Conservation (phyloP, 1,284 basidiomycete genomes). For the Microbotryum saponariae region DNA sequence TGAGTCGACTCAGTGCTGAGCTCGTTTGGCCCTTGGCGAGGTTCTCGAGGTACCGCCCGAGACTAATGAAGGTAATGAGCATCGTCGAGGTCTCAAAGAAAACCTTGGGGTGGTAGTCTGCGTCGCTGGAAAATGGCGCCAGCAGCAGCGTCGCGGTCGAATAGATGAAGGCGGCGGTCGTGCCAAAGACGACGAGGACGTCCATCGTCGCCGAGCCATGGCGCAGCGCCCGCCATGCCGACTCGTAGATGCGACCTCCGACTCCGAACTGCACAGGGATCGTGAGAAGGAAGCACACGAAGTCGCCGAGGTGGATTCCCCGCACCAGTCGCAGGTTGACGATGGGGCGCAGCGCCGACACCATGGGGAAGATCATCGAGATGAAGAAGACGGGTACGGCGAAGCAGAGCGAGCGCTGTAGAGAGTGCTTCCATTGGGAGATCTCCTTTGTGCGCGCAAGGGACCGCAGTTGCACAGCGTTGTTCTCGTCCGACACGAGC, state of each 20-base stretch:
- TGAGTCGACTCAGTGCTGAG: slow-evolving; percentile 89
- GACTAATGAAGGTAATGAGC: slow-evolving; percentile 93
- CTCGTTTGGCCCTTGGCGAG: slow-evolving; percentile 94
- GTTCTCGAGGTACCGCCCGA: slow-evolving; percentile 94
- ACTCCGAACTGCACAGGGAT: slow-evolving; percentile 91
- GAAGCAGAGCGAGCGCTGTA: slow-evolving; percentile 67
- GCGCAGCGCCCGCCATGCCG: slow-evolving; percentile 81
- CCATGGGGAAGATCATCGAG: slow-evolving; percentile 75
- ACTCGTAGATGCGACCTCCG: slow-evolving; percentile 76
- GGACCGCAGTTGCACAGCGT: slow-evolving; percentile 80
- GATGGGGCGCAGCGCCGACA: slow-evolving; percentile 53
- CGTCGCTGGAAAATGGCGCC: slow-evolving; percentile 53
- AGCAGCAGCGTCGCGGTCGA: slow-evolving; percentile 68
- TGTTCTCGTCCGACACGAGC: slow-evolving; percentile 62
- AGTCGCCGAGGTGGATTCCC: slow-evolving; percentile 73
- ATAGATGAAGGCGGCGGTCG: slow-evolving; percentile 86
- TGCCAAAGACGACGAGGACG: slow-evolving; percentile 91
- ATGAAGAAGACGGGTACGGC: slow-evolving; percentile 89
- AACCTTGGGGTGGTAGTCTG: slow-evolving; percentile 69
- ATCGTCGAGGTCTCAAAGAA: slow-evolving; percentile 99
- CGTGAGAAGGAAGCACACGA: slow-evolving; percentile 73
- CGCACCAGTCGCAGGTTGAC: slow-evolving; percentile 51
- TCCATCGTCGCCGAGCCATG: slow-evolving; percentile 84
- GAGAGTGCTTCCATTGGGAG: slow-evolving; percentile 75
- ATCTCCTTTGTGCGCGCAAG: slow-evolving; percentile 88